phyloP scores from a whole-genome alignment of 306 rosid species.

The Morella rubra region DNA sequence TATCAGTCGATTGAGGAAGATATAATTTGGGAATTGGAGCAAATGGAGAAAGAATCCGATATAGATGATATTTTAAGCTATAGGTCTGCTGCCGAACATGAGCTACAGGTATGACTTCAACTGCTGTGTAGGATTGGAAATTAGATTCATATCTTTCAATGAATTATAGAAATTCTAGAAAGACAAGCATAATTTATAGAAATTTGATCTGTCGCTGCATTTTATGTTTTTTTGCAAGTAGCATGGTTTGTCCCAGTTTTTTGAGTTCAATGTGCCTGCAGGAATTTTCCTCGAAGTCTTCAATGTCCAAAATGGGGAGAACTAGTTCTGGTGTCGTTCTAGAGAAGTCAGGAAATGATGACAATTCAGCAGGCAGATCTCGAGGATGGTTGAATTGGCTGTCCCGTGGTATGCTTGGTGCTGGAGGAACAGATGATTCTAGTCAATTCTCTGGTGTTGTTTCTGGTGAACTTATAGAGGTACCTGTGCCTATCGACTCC shows the following conservation, averaged over 20 bases:
- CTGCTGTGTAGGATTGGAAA: slow-evolving; percentile 21
- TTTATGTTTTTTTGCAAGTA: background rate
- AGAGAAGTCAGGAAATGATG: slow-evolving; percentile 63
- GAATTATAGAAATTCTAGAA: slow-evolving; percentile 15
- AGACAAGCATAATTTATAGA: slow-evolving; percentile 1
- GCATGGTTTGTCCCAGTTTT: slow-evolving; percentile 21
- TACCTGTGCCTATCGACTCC: slow-evolving; percentile 26
- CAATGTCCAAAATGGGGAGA: slow-evolving; percentile 36
- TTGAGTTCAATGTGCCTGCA: slow-evolving; percentile 25
- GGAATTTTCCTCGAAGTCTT: slow-evolving; percentile 57
- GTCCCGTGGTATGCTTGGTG: slow-evolving; percentile 98
- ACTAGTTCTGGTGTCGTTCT: slow-evolving; percentile 31
- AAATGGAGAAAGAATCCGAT: slow-evolving; percentile 86
- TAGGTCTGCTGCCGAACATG: slow-evolving; percentile 76
- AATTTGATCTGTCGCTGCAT: background rate
- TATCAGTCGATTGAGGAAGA: slow-evolving; percentile 70
- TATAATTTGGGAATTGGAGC: slow-evolving; percentile 69
- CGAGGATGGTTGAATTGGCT: slow-evolving; percentile 97
- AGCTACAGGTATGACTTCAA: slow-evolving; percentile 62
- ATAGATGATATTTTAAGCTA: slow-evolving; percentile 81
- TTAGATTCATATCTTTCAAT: slow-evolving; percentile 15
- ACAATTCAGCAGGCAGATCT: slow-evolving; percentile 52
- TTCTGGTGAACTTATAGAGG: slow-evolving; percentile 90
- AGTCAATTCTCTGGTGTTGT: slow-evolving; percentile 95
- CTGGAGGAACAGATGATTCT: slow-evolving; percentile 95